A percentile compares a stretch with the other conserved stretches of the same genome.
These are phyloP conservation scores for Globisporangium carolinianum DNA, from an alignment of 352 stramenopile species.

Conservation along the genomic window DNA sequence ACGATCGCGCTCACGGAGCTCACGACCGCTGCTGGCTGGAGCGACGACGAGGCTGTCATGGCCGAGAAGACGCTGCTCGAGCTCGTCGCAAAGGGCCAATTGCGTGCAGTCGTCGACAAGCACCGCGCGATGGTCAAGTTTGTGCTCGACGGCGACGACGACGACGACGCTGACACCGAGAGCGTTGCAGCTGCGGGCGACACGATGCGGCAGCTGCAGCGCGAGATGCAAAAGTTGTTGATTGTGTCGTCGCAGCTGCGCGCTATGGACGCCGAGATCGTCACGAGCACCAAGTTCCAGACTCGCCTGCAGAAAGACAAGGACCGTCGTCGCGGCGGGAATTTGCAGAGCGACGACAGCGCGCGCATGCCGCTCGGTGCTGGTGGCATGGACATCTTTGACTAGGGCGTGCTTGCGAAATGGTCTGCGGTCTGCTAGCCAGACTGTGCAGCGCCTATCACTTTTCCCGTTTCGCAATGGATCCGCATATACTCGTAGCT, in stretches of 20 bases:
- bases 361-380: conserved; percentile 19
- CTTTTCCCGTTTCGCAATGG: too few species aligned
- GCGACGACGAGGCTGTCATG: conserved; percentile 17
- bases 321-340: conserved; percentile 49
- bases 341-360: conserved; percentile 36
- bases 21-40: conserved; percentile 35
- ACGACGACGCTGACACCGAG: conserved; percentile 27
- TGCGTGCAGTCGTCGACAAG: conserved; percentile 69
- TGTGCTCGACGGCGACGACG: conserved; percentile 53
- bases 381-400: conserved; percentile 49
- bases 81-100: conserved; percentile 42
- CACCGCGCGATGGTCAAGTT: conserved; percentile 76
- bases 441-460: too few species aligned
- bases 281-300: conserved; percentile 78
- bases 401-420: conserved; percentile 15
- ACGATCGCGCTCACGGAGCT: conserved; percentile 68
- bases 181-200: conserved; percentile 12
- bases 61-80: conserved; percentile 61
- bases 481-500: too few species aligned
- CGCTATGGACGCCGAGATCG: conserved; percentile 74
- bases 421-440: too few species aligned
- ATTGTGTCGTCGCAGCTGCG: conserved; percentile 58
- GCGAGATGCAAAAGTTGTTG: conserved; percentile 74
- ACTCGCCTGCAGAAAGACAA: conserved; percentile 69
- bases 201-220: conserved; percentile 46